Conservation (phyloP, 2,329 filamentous ascomycete genomes). For the Aquanectria penicillioides region DNA sequence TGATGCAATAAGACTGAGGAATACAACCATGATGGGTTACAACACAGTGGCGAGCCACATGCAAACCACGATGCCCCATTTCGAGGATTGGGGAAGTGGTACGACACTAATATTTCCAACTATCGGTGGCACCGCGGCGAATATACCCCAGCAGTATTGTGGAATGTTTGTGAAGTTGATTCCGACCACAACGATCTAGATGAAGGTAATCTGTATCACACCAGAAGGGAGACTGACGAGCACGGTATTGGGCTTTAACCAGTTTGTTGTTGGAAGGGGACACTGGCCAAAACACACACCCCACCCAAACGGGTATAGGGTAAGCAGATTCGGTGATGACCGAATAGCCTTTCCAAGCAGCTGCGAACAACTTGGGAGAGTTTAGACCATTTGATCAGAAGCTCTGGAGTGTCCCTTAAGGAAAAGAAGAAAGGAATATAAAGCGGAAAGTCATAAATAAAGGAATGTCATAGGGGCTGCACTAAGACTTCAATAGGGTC, state of each 20-base stretch:
- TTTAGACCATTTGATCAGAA: no score
- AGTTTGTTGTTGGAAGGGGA: no score
- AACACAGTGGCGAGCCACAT: constrained; percentile 9
- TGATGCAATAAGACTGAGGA: constrained; percentile 13
- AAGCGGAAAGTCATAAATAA: no score
- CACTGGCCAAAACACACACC: no score
- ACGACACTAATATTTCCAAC: constrained; percentile 6
- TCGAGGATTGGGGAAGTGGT: not conserved
- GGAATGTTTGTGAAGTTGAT: not conserved
- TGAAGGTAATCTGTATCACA: not conserved
- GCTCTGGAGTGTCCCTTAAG: no score
- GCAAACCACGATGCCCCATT: constrained; percentile 8
- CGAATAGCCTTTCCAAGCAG: no score
- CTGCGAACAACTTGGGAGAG: no score
- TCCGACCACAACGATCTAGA: not conserved
- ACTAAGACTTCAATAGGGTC: no score
- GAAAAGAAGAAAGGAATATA: no score
- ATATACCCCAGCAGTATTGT: not conserved
- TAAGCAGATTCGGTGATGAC: no score
- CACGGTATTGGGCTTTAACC: constrained; percentile 4
- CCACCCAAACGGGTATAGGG: no score
- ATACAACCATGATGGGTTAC: not conserved
- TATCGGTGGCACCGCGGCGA: not conserved
- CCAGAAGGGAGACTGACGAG: not conserved
- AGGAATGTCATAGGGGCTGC: no score